Percentiles rank a stretch among this genome's conserved stretches.
Conservation (phyloP, 257 asterid genomes). For the Solanum microdontum region DNA sequence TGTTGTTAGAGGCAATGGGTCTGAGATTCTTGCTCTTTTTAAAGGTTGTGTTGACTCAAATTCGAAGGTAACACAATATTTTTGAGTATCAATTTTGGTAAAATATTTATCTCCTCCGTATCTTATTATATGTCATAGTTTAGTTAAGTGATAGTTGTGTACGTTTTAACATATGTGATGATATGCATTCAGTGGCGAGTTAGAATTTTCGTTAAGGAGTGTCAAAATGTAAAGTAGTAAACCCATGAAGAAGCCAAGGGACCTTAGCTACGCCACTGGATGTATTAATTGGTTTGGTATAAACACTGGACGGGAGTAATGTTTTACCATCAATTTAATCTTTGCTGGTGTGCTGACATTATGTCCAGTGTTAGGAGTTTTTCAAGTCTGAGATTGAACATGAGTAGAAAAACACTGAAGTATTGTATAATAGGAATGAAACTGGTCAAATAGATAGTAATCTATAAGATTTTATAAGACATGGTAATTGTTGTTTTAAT, state of each 20-base stretch:
- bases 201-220: neutral
- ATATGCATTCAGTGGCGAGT: neutral
- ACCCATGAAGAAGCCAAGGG: neutral
- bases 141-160: neutral
- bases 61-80: slow-evolving; percentile 33
- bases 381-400: neutral
- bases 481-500: neutral
- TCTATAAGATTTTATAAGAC: neutral
- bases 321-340: neutral
- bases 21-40: slow-evolving; percentile 80
- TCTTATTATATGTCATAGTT: neutral
- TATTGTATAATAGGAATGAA: neutral
- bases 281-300: neutral
- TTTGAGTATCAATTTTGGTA: neutral
- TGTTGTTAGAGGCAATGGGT: slow-evolving; percentile 88
- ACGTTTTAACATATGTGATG: neutral
- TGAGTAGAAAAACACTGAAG: neutral
- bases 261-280: neutral
- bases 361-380: neutral
- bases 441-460: neutral
- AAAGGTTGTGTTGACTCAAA: slow-evolving; percentile 38
- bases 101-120: neutral
- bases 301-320: neutral
- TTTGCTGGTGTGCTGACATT: neutral
- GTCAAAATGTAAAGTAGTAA: neutral